Evolutionary conservation across 208 protist species (phyloP).

Genomic region (Plasmodiophora brassicae): DNA sequence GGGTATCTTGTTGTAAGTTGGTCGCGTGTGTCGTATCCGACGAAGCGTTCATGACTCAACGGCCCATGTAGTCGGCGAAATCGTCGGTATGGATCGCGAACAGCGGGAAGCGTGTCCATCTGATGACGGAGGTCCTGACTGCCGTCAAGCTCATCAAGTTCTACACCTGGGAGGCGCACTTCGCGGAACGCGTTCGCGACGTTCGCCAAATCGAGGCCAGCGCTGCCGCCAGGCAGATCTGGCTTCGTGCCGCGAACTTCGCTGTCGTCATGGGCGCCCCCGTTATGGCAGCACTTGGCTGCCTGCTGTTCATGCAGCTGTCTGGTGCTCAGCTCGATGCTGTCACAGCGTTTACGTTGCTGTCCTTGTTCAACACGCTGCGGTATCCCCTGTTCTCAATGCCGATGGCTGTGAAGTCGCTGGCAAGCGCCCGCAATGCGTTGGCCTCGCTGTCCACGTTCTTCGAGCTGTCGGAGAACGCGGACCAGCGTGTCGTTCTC

Average conservation of each 20-base stretch:
- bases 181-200: not conserved
- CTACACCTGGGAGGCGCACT: constrained; percentile 49
- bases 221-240: not conserved
- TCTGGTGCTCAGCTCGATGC: not conserved
- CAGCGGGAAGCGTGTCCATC: not conserved
- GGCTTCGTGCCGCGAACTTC: constrained; percentile 23
- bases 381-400: not conserved
- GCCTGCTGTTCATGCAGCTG: not conserved
- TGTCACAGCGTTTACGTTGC: not conserved
- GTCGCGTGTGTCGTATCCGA: too few species aligned
- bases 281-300: not conserved
- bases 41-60: too few species aligned
- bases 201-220: constrained; percentile 38
- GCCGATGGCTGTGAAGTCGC: not conserved
- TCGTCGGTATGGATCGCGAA: not conserved
- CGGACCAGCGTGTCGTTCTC: not conserved
- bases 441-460: not conserved
- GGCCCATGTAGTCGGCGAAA: not conserved
- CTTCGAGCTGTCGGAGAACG: not conserved
- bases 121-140: constrained; percentile 37
- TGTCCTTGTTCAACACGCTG: constrained; percentile 18
- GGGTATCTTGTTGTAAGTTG: not conserved
- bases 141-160: constrained; percentile 51
- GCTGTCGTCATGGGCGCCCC: constrained; percentile 24
- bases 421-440: not conserved